Evolutionary conservation across 2,329 filamentous ascomycete species (phyloP).

Genomic region (Rhinocladiella similis): DNA sequence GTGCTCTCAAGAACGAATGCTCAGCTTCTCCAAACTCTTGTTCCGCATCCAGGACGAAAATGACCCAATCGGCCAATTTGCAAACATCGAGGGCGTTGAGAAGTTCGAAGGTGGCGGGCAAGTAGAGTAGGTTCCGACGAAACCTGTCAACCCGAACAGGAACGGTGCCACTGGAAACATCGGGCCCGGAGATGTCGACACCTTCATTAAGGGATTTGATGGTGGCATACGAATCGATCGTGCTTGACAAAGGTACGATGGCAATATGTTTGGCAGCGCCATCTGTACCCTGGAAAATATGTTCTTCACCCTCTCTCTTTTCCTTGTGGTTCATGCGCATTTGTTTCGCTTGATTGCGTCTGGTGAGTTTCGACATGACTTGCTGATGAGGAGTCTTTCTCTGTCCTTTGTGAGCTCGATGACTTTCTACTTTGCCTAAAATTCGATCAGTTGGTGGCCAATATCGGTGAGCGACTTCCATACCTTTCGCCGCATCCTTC

Average conservation of each 20-base stretch:
- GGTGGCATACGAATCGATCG: constrained; percentile 66
- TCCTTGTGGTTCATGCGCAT: constrained; percentile 79
- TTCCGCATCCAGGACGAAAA: constrained; percentile 79
- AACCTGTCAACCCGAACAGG: constrained; percentile 81
- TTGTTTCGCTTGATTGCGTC: constrained; percentile 92
- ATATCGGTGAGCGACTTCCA: constrained; percentile 7
- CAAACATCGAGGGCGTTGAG: constrained; percentile 80
- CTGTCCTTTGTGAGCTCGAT: constrained; percentile 62
- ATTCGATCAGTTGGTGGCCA: constrained; percentile 18
- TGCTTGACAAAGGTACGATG: constrained; percentile 77
- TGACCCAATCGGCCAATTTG: constrained; percentile 84
- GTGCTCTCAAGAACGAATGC: constrained; percentile 78
- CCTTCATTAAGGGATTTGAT: constrained; percentile 73
- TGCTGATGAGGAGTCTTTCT: constrained; percentile 93
- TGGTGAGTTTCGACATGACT: constrained; percentile 95
- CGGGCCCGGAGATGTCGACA: constrained; percentile 71
- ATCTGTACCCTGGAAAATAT: constrained; percentile 81
- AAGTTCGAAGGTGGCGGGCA: constrained; percentile 72
- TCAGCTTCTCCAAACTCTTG: constrained; percentile 82
- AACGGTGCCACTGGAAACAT: constrained; percentile 58
- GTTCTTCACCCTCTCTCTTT: constrained; percentile 75
- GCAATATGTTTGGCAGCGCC: constrained; percentile 86
- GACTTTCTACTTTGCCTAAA: constrained; percentile 71
- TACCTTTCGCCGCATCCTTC: constrained; percentile 83
- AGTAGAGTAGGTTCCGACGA: constrained; percentile 89